phyloP scores from a whole-genome alignment of 257 asterid species.

The Primulina huaijiensis region DNA sequence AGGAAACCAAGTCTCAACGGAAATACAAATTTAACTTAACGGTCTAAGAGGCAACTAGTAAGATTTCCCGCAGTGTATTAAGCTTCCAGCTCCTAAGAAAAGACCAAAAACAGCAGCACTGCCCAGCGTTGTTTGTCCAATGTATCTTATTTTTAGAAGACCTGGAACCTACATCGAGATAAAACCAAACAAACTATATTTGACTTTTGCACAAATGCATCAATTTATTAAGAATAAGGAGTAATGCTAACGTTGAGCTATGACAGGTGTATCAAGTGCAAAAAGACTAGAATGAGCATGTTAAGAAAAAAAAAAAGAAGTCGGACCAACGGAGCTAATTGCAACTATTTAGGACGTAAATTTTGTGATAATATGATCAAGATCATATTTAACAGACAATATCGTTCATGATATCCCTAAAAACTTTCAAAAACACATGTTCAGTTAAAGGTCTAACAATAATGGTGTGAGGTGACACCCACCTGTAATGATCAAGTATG shows the following conservation, averaged over 20 bases:
- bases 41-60: conserved; percentile 22
- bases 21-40: neutral
- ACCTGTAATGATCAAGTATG: neutral
- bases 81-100: conserved; percentile 65
- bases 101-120: conserved; percentile 72
- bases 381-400: neutral
- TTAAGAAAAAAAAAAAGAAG: neutral
- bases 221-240: neutral
- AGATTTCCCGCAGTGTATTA: conserved; percentile 63
- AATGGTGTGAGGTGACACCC: neutral
- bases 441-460: neutral
- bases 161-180: conserved; percentile 51
- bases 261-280: neutral
- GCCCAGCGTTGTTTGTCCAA: conserved; percentile 63
- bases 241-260: neutral
- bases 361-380: neutral
- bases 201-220: neutral
- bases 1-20: neutral
- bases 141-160: conserved; percentile 47
- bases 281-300: neutral
- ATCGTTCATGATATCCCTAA: too few species aligned
- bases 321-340: neutral
- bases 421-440: too few species aligned
- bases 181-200: neutral
- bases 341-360: neutral